Base-by-base conservation (phyloP, 2,329 filamentous ascomycete species). In the Metarhizium anisopliae region DNA sequence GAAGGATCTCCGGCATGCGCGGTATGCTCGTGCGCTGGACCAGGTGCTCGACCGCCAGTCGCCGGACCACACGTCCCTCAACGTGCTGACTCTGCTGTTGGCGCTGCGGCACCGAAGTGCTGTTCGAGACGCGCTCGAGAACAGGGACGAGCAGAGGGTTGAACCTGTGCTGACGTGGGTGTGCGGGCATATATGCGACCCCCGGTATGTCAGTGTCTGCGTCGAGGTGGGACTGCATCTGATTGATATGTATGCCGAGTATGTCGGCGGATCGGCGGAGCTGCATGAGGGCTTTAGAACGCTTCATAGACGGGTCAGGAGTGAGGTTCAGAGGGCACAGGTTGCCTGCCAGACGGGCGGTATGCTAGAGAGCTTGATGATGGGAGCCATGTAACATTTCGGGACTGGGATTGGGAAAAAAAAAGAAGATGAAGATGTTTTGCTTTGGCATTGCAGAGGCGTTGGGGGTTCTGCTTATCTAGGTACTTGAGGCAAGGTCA, bases 91-190 rank as follows among this genome's bases (percentile, higher is more conserved):
- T 0, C 76, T 96, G 32, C 77, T 99, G 20, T 87, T 88, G 13
- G 89, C 91, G 6, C 80, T 99, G 38, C 86, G 90, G 45, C 93
- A 99, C 72, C 88, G 93, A 58, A 90, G 87, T 58, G 93, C 91
- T 1, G 79, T 96, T 58, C 84, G 88, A 51, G 83, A 87, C 40
- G 90, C 94, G 4, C 81, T 99, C 50, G 81, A 87, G 66, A 83
- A 85, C 59, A 84, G 94, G 50, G 89, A 96, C 67, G 91, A 96
- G 70, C 77, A 84, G 45, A 85, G 85, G 0, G 83, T 99, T 4
- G 82, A 90, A 69, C 92, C 93, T 1, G 80, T 97, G 13, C 76
- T 99, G 53, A 82, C 81, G 66, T 97, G 92, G 91, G 80, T 93
- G 10, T 83, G 84, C 69, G 85, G 82, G 62, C 84, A 93, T 71